Base-by-base conservation (phyloP, 805 yeast species). In the Priceomyces medius region DNA sequence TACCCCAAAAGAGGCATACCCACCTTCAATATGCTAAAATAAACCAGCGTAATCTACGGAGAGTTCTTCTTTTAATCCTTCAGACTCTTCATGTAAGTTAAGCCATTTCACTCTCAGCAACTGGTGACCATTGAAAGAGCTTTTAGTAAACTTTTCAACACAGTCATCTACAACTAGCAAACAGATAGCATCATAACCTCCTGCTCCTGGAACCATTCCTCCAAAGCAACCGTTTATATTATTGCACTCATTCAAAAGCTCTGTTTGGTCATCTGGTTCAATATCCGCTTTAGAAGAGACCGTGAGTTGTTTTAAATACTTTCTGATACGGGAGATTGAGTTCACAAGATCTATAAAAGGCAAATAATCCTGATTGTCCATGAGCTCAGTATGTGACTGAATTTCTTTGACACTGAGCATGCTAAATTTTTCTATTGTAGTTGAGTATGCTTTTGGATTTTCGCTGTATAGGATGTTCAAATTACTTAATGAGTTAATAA, bases 161-260 rank as follows among this genome's bases (percentile, higher is more conserved):
- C 76, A 59, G 1, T 61, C 54, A 20, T 75, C 79, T 2, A 76
- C 71, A 2, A 84, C 83, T 20, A 93, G 61, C 20, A 91, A 54
- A 42, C 95, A 78, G 14, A 93, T 78, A 0, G 99, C 99, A 67
- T 93, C 99, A 57, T 81, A 85, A 0, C 99, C 99, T 20, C 99
- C 99, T 0, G 99, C 99, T 2, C 99, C 99, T 0, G 99, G 99
- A 3, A 93, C 96, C 24, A 93, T 90, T n/a, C 96, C 97, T 0
- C 96, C 95, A 14, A 91, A 51, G 21, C 88, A 93, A 12, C 99
- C 99, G 0, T 68, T 68, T 16, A 87, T 56, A 7, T 42, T 34
- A 6, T 61, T 49, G 31, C 73, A 59, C 13, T 67, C 59, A 54
- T 91, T 80, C 6, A 93, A 64, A 4, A 93, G 68, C 1, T 50